Conservation (phyloP, 371 early-diverging fungal genomes). For the Mortierella sp. region DNA sequence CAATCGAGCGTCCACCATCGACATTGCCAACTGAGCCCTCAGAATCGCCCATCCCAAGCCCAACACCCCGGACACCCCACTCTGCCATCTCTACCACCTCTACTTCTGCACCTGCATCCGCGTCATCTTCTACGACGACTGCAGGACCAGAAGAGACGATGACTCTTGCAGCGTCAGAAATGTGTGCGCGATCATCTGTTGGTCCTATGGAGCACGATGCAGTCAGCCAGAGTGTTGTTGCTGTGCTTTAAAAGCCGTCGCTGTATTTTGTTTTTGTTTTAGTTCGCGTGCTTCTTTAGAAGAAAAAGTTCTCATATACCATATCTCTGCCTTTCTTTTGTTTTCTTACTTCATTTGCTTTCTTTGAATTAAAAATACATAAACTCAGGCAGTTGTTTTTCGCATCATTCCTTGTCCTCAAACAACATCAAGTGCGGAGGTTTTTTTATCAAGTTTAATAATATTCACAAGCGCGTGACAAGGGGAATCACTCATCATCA, state of each 20-base stretch:
- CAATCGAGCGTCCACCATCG: background rate
- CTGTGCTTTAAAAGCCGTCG: background rate
- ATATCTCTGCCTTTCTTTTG: background rate
- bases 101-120: background rate
- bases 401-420: too few relatives aligned
- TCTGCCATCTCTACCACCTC: background rate
- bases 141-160: constrained; percentile 2
- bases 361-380: background rate
- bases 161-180: background rate
- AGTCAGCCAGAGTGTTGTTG: background rate
- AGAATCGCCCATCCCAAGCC: background rate
- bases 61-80: background rate
- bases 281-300: background rate
- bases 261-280: background rate
- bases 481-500: too few relatives aligned
- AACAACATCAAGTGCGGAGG: too few relatives aligned
- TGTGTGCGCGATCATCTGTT: background rate
- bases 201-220: constrained; percentile 8
- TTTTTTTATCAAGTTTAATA: too few relatives aligned
- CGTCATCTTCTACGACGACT: background rate
- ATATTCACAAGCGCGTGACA: too few relatives aligned
- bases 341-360: background rate
- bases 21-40: background rate
- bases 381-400: background rate
- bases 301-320: constrained; percentile 2